These are phyloP conservation scores for Aspergillus fischeri DNA, from an alignment of 2,329 filamentous ascomycete genomes.

Conservation along the genomic window DNA sequence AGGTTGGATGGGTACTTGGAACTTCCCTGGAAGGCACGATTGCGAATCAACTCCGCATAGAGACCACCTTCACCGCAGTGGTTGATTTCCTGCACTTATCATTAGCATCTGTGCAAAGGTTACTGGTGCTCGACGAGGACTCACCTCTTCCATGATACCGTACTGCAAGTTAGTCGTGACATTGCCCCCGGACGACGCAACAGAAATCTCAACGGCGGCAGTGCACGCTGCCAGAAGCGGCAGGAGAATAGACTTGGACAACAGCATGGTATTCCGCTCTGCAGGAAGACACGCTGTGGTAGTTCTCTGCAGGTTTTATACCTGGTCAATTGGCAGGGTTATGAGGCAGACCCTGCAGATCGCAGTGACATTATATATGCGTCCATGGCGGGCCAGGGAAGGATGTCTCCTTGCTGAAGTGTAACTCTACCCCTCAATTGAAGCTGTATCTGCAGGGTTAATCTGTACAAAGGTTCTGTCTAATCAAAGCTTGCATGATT, in stretches of 20 bases:
- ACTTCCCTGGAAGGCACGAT: slow-evolving; percentile 34
- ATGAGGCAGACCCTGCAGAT: background rate
- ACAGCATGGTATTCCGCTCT: slow-evolving; percentile 10
- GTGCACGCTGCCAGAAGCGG: slow-evolving; percentile 22
- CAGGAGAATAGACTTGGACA: slow-evolving; percentile 21
- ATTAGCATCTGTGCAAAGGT: background rate
- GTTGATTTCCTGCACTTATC: slow-evolving; percentile 24
- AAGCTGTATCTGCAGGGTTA: background rate
- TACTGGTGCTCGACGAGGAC: background rate
- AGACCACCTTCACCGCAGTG: slow-evolving; percentile 32
- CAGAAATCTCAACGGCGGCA: slow-evolving; percentile 24
- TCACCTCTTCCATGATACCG: slow-evolving; percentile 31
- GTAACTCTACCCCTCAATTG: background rate
- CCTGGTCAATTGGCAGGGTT: background rate
- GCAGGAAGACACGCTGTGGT: background rate
- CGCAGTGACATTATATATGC: slow-evolving; percentile 4
- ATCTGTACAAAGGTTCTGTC: background rate
- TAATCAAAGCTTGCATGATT: background rate
- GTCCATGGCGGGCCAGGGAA: background rate
- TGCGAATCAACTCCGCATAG: slow-evolving; percentile 33
- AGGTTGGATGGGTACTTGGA: slow-evolving; percentile 24
- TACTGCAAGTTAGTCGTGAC: slow-evolving; percentile 24
- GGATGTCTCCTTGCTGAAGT: background rate
- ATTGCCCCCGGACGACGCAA: slow-evolving; percentile 28
- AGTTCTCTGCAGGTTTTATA: slow-evolving; percentile 9